Base-by-base conservation (phyloP, 331 rosid genomes). In the Ulmus americana region DNA sequence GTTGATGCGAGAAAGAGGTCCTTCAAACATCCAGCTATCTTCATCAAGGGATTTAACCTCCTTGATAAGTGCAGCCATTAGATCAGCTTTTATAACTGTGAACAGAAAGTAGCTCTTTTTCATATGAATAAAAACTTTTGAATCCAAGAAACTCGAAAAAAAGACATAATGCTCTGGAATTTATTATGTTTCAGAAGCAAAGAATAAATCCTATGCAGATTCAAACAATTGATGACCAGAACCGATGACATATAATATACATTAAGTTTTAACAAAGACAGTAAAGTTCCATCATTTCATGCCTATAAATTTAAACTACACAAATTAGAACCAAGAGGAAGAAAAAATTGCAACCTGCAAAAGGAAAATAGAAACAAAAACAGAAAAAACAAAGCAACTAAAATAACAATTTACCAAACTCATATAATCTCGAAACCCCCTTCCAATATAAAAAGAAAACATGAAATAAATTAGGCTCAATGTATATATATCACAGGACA, bases 1-100 rank as follows among this genome's bases (percentile, higher is more conserved):
- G 78, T 85, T 88, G 63, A 88, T 86, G 58, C 90, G 87, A 14
- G 96, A 89, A 13, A 95, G 85, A 51, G 96, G 95, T 52, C 95
- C 96, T 85, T 92, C 98, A 83, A 84, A 88, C 80, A 85, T 92
- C 96, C 96, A 88, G 74, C 45, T 86, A 82, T 88, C 97, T 69
- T 86, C 95, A 80, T 86, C 88, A 70, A 92, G 73, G 48, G 89
- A 88, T 64, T 88, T 88, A 69, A 86, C 96, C 79, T 84, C 95
- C 84, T 85, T 83, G 71, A 83, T 85, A 52, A 92, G 96, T n/a
- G 92, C 81, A 50, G 86, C 95, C 95, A 83, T 85, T 43, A 88
- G 75, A 81, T 88, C 88, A 0, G 85, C 69, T 68, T 86, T 92
- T 14, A 92, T 65, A 67, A 78, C 98, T 92, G 83, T 76, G 79